Evolutionary conservation across 371 early-diverging fungal species (phyloP).

Genomic region (Lichtheimia corymbifera): DNA sequence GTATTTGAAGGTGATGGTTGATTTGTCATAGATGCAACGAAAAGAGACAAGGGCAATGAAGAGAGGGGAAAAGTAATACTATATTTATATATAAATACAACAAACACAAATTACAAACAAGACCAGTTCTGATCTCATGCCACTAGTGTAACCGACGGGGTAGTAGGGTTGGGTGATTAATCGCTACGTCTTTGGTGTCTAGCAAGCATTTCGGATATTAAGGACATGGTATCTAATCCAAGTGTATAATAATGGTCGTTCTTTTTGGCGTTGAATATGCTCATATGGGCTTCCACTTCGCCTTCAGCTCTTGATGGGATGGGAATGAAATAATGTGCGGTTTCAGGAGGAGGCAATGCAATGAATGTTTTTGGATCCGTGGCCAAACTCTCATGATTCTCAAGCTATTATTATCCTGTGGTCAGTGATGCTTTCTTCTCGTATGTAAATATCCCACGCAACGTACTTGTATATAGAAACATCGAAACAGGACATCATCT

Average conservation of each 20-base stretch:
- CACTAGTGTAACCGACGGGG: no score
- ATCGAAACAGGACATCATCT: constrained; percentile 50
- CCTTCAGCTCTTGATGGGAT: constrained; percentile 25
- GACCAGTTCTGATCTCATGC: background rate
- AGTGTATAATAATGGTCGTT: constrained; percentile 54
- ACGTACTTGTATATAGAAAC: constrained; percentile 54
- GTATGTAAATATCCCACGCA: background rate
- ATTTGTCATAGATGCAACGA: background rate
- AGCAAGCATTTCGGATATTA: constrained; percentile 49
- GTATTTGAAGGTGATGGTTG: background rate
- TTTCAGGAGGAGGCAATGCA: constrained; percentile 43
- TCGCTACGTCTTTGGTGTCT: constrained; percentile 11
- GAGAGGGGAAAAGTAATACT: background rate
- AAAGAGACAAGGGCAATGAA: constrained; percentile 4
- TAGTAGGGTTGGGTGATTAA: no score
- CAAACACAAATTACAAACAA: constrained; percentile 2
- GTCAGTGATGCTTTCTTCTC: background rate
- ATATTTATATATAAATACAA: background rate
- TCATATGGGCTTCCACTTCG: constrained; percentile 55
- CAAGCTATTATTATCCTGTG: constrained; percentile 12
- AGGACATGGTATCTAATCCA: constrained; percentile 44
- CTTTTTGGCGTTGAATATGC: constrained; percentile 56
- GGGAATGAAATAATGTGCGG: constrained; percentile 34
- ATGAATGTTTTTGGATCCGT: constrained; percentile 48
- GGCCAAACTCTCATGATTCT: constrained; percentile 20